These are phyloP conservation scores for Leccinum griseonigrum DNA, from an alignment of 1,284 basidiomycete genomes.

Conservation along the genomic window DNA sequence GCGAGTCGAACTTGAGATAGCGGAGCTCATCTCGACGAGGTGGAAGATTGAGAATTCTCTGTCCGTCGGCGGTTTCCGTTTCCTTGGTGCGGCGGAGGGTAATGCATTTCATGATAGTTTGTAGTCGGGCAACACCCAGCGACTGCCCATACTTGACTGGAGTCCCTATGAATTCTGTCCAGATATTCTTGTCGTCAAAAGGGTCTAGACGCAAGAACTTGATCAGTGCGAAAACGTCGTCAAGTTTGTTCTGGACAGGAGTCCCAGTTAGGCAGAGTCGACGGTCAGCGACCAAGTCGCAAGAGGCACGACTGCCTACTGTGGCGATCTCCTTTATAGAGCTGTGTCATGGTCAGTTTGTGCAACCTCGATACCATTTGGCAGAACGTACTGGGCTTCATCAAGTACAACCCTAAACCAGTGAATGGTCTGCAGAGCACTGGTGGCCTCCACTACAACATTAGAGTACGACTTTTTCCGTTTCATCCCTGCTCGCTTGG, in stretches of 20 bases:
- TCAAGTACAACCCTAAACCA: slow-evolving; percentile 99
- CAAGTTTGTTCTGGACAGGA: slow-evolving; percentile 97
- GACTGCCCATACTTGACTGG: slow-evolving; percentile 91
- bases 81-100: slow-evolving; percentile 97
- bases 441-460: slow-evolving; percentile 60
- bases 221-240: slow-evolving; percentile 96
- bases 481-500: slow-evolving; percentile 62
- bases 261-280: slow-evolving; percentile 95
- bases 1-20: slow-evolving; percentile 79
- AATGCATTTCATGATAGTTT: slow-evolving; percentile 96
- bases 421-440: slow-evolving; percentile 91
- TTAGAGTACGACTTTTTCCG: slow-evolving; percentile 62
- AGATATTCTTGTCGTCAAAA: slow-evolving; percentile 89
- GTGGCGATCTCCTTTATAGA: slow-evolving; percentile 97
- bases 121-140: slow-evolving; percentile 90
- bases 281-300: slow-evolving; percentile 91
- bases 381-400: slow-evolving; percentile 86
- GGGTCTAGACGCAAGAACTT: slow-evolving; percentile 93
- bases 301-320: slow-evolving; percentile 91
- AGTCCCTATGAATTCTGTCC: slow-evolving; percentile 91
- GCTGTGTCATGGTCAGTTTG: slow-evolving; percentile 42
- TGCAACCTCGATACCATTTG: slow-evolving; percentile 2
- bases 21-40: slow-evolving; percentile 84
- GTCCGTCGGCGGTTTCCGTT: slow-evolving; percentile 77
- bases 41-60: slow-evolving; percentile 84